phyloP scores from a whole-genome alignment of 2,329 filamentous ascomycete species.

The Cercospora sp. region DNA sequence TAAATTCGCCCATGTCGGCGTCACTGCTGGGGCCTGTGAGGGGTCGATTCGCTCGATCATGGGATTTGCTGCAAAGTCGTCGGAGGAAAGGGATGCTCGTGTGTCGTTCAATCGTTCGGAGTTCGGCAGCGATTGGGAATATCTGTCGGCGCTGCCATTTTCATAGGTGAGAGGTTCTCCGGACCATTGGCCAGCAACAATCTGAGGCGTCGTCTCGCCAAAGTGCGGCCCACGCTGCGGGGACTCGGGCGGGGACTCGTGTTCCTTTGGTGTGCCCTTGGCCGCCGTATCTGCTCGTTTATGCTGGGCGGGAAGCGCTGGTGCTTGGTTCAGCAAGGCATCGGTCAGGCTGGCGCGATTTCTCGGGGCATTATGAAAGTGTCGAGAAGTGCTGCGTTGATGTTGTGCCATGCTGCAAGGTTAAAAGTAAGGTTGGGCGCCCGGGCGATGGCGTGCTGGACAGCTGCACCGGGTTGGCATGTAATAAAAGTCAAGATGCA shows the following conservation, averaged over 20 bases:
- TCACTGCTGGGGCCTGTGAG: not conserved
- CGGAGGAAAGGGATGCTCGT: not conserved
- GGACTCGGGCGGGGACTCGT: slow-evolving; percentile 13
- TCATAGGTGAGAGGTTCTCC: not conserved
- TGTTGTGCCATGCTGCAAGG: not conserved
- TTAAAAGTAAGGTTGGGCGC: not conserved
- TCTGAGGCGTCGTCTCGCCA: not conserved
- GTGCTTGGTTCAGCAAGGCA: not conserved
- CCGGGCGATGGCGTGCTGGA: not conserved
- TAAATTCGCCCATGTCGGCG: slow-evolving; percentile 44
- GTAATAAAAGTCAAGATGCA: not conserved
- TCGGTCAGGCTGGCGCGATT: not conserved
- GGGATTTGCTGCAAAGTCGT: not conserved
- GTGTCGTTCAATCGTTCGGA: not conserved
- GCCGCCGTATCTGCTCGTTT: not conserved
- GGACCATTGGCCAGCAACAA: not conserved
- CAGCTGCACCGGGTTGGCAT: not conserved
- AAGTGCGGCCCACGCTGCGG: slow-evolving; percentile 3
- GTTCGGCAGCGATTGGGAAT: not conserved
- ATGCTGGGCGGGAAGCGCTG: not conserved
- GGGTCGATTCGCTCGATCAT: not conserved
- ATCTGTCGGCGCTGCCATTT: slow-evolving; percentile 2
- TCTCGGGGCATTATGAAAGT: not conserved
- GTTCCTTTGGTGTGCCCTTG: not conserved
- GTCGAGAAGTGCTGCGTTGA: not conserved